Evolutionary conservation across 228 moss, liverwort and hornwort genomes (phyloP).

Genomic region (Sphagnum fallax): DNA sequence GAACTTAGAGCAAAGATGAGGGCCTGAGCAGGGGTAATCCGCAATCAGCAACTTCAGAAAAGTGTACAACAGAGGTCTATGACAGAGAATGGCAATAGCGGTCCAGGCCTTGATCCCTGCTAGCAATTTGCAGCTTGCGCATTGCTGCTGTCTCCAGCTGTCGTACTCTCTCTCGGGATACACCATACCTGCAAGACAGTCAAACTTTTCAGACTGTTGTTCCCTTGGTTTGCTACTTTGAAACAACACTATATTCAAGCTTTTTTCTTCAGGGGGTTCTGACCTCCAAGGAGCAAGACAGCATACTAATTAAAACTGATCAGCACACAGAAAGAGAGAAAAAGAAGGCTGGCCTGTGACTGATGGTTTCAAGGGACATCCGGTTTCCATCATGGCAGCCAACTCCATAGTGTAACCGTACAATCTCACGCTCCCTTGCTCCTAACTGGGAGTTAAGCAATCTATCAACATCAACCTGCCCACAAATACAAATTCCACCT

Average conservation of each 20-base stretch:
- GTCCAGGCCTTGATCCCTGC: constrained; percentile 57
- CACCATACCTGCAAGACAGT: constrained; percentile 42
- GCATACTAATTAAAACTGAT: not conserved
- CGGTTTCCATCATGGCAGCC: constrained; percentile 76
- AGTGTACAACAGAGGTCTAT: constrained; percentile 26
- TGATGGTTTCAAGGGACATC: constrained; percentile 88
- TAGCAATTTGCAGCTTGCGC: constrained; percentile 60
- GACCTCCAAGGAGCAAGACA: not conserved
- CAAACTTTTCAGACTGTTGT: not conserved
- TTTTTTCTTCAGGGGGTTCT: not conserved
- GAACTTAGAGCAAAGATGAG: too few species aligned
- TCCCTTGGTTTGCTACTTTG: not conserved
- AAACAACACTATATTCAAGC: not conserved
- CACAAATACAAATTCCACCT: not conserved
- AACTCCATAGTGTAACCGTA: constrained; percentile 88
- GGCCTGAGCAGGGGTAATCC: too few species aligned
- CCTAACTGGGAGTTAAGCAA: constrained; percentile 76
- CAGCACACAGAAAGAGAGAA: not conserved
- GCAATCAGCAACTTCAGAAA: too few species aligned
- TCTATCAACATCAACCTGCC: constrained; percentile 83
- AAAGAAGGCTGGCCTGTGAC: constrained; percentile 52
- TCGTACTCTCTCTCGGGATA: constrained; percentile 58
- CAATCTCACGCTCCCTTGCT: constrained; percentile 82
- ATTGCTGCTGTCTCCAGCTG: constrained; percentile 69
- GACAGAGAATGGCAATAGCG: constrained; percentile 45